phyloP scores from a whole-genome alignment of 192 early-diverging fungal species.

The Coemansia sp. region DNA sequence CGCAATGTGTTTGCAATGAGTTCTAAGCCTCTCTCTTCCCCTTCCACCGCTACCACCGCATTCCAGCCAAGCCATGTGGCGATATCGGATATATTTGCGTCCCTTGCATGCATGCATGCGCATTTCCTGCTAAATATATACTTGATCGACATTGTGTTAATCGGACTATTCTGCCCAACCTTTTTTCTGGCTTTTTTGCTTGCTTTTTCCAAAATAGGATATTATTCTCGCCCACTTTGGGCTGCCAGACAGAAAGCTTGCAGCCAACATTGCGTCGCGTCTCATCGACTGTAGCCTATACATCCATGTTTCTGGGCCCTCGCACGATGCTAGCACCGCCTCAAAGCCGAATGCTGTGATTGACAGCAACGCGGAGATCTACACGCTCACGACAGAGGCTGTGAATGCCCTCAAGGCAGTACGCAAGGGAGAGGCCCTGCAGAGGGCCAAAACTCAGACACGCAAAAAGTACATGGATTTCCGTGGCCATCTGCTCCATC shows the following conservation, averaged over 20 bases:
- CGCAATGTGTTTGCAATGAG: neutral
- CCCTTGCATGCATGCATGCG: constrained; percentile 5
- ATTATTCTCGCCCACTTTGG: constrained; percentile 53
- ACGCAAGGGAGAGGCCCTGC: constrained; percentile 33
- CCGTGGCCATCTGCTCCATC: constrained; percentile 31
- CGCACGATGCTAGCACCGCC: constrained; percentile 3
- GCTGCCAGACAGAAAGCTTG: constrained; percentile 49
- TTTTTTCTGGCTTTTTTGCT: neutral
- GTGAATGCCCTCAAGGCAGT: constrained; percentile 23
- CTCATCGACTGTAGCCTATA: constrained; percentile 54
- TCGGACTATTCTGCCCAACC: neutral
- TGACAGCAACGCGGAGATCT: constrained; percentile 52
- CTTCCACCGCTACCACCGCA: neutral
- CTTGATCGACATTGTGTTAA: constrained; percentile 11
- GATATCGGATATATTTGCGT: neutral
- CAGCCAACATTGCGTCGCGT: constrained; percentile 43
- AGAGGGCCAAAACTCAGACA: constrained; percentile 44
- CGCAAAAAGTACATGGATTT: constrained; percentile 45
- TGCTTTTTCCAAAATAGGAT: constrained; percentile 29
- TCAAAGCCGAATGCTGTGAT: constrained; percentile 19
- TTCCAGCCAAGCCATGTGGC: constrained; percentile 4
- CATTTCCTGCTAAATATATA: constrained; percentile 1
- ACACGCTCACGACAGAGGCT: constrained; percentile 48
- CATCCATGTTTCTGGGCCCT: constrained; percentile 50
- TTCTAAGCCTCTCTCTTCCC: neutral